A percentile compares a stretch with the other conserved stretches of the same genome.
phyloP scores from a whole-genome alignment of 257 asterid genomes.

The Salvia rosmarinus region DNA sequence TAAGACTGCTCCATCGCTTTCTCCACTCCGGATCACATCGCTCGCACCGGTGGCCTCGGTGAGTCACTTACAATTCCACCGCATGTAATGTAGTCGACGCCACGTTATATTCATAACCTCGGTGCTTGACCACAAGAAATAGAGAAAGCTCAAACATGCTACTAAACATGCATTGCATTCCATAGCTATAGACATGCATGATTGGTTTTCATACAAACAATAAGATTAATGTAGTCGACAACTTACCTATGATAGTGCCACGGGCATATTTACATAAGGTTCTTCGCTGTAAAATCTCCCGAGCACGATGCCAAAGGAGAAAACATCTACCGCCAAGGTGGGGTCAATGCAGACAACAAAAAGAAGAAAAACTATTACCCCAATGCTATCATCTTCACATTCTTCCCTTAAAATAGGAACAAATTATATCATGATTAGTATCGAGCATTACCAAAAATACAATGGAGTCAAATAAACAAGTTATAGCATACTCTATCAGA shows the following conservation, averaged over 20 bases:
- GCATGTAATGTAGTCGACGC: too few relatives aligned
- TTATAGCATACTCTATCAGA: slow-evolving; percentile 59
- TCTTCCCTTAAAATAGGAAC: slow-evolving; percentile 64
- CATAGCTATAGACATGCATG: too few relatives aligned
- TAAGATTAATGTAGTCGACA: too few relatives aligned
- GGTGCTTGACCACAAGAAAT: too few relatives aligned
- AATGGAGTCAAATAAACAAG: slow-evolving; percentile 29
- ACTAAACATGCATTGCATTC: too few relatives aligned
- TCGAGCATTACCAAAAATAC: background rate
- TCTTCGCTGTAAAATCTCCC: too few relatives aligned
- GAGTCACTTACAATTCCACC: slow-evolving; percentile 46
- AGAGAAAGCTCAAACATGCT: too few relatives aligned
- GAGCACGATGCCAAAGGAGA: too few relatives aligned
- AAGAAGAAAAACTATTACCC: slow-evolving; percentile 49
- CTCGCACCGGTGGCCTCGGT: slow-evolving; percentile 80
- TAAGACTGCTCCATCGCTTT: slow-evolving; percentile 87
- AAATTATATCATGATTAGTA: slow-evolving; percentile 18
- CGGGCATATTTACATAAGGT: too few relatives aligned
- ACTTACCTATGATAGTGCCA: too few relatives aligned
- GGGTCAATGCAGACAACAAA: background rate
- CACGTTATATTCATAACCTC: too few relatives aligned
- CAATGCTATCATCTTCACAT: slow-evolving; percentile 82
- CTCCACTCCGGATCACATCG: slow-evolving; percentile 82
- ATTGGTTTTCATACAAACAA: too few relatives aligned
- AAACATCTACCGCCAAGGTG: background rate